Conservation (phyloP, 1,139 yeast species). For the Hansenula sp. region DNA sequence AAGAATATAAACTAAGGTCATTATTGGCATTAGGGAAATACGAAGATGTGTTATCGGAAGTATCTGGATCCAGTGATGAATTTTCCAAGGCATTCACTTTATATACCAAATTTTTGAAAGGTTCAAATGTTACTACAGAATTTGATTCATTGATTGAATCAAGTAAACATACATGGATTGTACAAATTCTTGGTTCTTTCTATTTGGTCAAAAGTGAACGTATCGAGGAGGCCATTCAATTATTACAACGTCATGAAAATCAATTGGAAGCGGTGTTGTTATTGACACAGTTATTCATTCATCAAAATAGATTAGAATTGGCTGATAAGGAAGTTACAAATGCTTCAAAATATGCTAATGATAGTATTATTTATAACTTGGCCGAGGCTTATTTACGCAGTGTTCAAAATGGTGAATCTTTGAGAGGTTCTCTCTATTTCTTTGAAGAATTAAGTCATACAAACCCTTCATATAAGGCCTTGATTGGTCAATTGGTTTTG, state of each 20-base stretch:
- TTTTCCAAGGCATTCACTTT: slow-evolving; percentile 5
- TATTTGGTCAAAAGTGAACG: slow-evolving; percentile 11
- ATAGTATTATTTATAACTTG: slow-evolving; percentile 62
- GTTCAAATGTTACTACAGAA: slow-evolving; percentile 8
- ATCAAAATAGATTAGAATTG: slow-evolving; percentile 13
- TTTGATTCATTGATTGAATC: slow-evolving; percentile 12
- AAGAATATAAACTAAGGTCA: slow-evolving; percentile 18
- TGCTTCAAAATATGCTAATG: slow-evolving; percentile 47
- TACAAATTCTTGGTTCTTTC: slow-evolving; percentile 19
- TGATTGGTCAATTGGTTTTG: slow-evolving; percentile 42
- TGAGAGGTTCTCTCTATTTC: slow-evolving; percentile 63
- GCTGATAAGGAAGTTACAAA: slow-evolving; percentile 15
- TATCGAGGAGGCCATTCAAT: slow-evolving; percentile 16
- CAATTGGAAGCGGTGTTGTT: slow-evolving; percentile 18
- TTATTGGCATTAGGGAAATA: slow-evolving; percentile 9
- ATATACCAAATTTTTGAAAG: slow-evolving; percentile 12
- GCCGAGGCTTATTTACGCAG: slow-evolving; percentile 65
- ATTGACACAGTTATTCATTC: slow-evolving; percentile 16
- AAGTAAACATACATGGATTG: slow-evolving; percentile 7
- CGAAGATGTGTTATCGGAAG: slow-evolving; percentile 4
- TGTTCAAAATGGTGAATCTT: slow-evolving; percentile 50
- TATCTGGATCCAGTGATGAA: neutral
- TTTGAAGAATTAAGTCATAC: slow-evolving; percentile 65
- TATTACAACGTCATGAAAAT: slow-evolving; percentile 15
- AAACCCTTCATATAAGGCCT: slow-evolving; percentile 44